Evolutionary conservation across 306 rosid genomes (phyloP).

Genomic region (Trifolium pratense): DNA sequence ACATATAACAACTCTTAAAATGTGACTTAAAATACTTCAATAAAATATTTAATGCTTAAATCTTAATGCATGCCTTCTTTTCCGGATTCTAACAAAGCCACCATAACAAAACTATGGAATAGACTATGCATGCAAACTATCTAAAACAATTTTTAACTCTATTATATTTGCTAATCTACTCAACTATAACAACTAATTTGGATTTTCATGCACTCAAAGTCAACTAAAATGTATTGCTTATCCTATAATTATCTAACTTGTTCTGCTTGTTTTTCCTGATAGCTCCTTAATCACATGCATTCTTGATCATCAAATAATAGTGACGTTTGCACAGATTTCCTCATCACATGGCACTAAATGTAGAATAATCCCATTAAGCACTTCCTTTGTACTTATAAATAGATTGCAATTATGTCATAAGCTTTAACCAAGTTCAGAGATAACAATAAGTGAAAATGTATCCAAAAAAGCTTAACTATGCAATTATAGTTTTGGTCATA

Average conservation of each 20-base stretch:
- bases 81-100: slow-evolving; percentile 25
- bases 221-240: slow-evolving; percentile 38
- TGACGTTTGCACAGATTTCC: slow-evolving; percentile 45
- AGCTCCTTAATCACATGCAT: slow-evolving; percentile 28
- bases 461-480: slow-evolving; percentile 38
- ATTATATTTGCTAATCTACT: slow-evolving; percentile 37
- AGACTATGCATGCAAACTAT: slow-evolving; percentile 36
- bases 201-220: slow-evolving; percentile 57
- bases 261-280: slow-evolving; percentile 42
- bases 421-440: slow-evolving; percentile 23
- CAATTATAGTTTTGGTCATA: slow-evolving; percentile 28
- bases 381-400: slow-evolving; percentile 39
- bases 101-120: slow-evolving; percentile 35
- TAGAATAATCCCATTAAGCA: slow-evolving; percentile 24
- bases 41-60: slow-evolving; percentile 21
- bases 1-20: slow-evolving; percentile 30
- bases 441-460: slow-evolving; percentile 48
- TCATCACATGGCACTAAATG: slow-evolving; percentile 39
- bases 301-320: slow-evolving; percentile 35
- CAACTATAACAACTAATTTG: slow-evolving; percentile 49
- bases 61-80: slow-evolving; percentile 42
- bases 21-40: slow-evolving; percentile 2
- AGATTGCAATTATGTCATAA: slow-evolving; percentile 21
- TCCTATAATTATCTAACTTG: slow-evolving; percentile 38
- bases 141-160: slow-evolving; percentile 23